These are phyloP conservation scores for Penicillium decumbens DNA, from an alignment of 2,329 filamentous ascomycete species.

Conservation along the genomic window DNA sequence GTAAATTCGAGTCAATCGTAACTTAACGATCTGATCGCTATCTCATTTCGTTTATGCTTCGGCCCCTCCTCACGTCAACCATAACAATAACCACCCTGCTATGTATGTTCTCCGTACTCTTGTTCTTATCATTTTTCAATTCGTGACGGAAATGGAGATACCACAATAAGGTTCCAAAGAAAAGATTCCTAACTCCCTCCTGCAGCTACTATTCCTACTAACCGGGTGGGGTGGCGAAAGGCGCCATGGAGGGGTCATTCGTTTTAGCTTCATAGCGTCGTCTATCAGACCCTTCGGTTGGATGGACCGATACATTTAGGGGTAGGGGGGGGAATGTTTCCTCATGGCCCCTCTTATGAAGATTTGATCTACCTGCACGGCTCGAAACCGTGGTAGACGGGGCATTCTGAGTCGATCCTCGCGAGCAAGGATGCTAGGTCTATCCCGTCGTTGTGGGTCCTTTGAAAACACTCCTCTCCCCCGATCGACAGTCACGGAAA, in stretches of 20 bases:
- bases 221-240: not conserved
- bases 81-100: not conserved
- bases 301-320: conserved; percentile 2
- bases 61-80: conserved; percentile 7
- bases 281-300: conserved; percentile 11
- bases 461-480: not conserved
- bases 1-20: not conserved
- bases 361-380: not conserved
- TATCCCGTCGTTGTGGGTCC: conserved; percentile 3
- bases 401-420: conserved; percentile 16
- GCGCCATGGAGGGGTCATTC: not conserved
- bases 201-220: not conserved
- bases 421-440: conserved; percentile 1
- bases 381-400: conserved; percentile 3
- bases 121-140: not conserved
- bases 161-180: not conserved
- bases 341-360: not conserved
- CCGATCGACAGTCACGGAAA: conserved; percentile 1
- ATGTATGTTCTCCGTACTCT: not conserved
- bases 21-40: conserved; percentile 4
- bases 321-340: not conserved
- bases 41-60: conserved; percentile 8
- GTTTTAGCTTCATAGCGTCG: conserved; percentile 1
- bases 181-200: not conserved
- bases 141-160: not conserved